phyloP scores from a whole-genome alignment of 495 filamentous ascomycete species.

The Alectoria sarmentosa region DNA sequence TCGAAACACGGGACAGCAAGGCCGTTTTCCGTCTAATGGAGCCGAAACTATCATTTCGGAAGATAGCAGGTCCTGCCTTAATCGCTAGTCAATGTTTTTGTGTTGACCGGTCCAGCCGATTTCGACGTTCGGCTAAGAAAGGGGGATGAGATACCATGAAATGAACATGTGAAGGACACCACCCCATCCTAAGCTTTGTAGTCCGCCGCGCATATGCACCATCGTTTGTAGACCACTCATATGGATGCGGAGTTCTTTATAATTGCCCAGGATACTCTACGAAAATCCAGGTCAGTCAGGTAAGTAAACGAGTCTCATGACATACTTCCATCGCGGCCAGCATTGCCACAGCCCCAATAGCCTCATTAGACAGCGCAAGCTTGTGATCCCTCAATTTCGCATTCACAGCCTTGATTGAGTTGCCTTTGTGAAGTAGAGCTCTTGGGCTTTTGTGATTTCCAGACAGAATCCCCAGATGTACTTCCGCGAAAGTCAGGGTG shows the following conservation, averaged over 20 bases:
- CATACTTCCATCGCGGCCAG: conserved; percentile 18
- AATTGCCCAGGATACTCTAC: conserved; percentile 7
- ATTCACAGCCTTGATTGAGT: conserved; percentile 17
- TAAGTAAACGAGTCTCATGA: not conserved
- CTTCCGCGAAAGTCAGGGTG: conserved; percentile 10
- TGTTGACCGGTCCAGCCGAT: not conserved
- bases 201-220: conserved; percentile 5
- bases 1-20: not conserved
- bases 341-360: conserved; percentile 18
- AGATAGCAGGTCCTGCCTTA: conserved; percentile 2
- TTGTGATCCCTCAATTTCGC: conserved; percentile 7
- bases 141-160: conserved; percentile 8
- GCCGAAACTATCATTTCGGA: conserved; percentile 7
- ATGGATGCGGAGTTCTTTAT: conserved; percentile 6
- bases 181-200: conserved; percentile 5
- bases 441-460: not conserved
- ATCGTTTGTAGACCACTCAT: conserved; percentile 15
- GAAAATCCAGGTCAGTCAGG: not conserved
- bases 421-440: conserved; percentile 11
- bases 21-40: not conserved
- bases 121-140: not conserved
- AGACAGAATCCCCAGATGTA: conserved; percentile 12
- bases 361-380: conserved; percentile 7
- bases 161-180: conserved; percentile 15
- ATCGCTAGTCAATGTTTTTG: not conserved